Evolutionary conservation across 164 flowering plant species (phyloP).

Genomic region (Magnolia officinalis): DNA sequence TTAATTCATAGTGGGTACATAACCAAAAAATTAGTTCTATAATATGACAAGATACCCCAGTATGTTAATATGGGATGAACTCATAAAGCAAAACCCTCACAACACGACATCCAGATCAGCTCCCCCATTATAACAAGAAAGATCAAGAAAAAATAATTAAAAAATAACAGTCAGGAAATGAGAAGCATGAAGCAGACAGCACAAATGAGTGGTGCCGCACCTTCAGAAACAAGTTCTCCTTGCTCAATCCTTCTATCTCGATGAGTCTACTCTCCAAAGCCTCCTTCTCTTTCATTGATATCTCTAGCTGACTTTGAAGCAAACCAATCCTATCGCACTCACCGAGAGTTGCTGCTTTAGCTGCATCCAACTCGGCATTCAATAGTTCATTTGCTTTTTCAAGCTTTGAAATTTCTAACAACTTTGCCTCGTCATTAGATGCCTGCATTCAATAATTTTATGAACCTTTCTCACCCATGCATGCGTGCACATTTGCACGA

Average conservation of each 20-base stretch:
- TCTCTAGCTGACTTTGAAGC: slow-evolving; percentile 60
- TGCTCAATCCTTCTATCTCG: slow-evolving; percentile 50
- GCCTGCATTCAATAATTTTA: slow-evolving; percentile 43
- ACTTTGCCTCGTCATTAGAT: slow-evolving; percentile 75
- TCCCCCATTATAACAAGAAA: too few species aligned
- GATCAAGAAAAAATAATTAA: too few species aligned
- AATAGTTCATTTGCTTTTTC: slow-evolving; percentile 54
- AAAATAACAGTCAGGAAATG: background rate
- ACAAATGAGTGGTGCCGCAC: slow-evolving; percentile 21
- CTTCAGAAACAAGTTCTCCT: slow-evolving; percentile 65
- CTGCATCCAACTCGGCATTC: slow-evolving; percentile 65
- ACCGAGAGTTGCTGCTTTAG: slow-evolving; percentile 56
- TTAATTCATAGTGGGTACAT: too few species aligned
- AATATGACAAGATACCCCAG: too few species aligned
- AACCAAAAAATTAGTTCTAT: too few species aligned
- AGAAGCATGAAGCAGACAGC: background rate
- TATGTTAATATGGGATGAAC: too few species aligned
- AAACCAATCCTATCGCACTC: slow-evolving; percentile 65
- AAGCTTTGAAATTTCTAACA: slow-evolving; percentile 65
- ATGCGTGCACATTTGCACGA: too few species aligned
- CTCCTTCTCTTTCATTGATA: slow-evolving; percentile 62
- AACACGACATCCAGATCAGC: too few species aligned
- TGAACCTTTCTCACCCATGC: background rate
- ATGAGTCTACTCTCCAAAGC: slow-evolving; percentile 52
- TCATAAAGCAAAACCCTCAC: too few species aligned